Evolutionary conservation across 2,329 filamentous ascomycete species (phyloP), one percentile per base, ranked within the genome.

Genomic region (Trichoderma cornu-damae): DNA sequence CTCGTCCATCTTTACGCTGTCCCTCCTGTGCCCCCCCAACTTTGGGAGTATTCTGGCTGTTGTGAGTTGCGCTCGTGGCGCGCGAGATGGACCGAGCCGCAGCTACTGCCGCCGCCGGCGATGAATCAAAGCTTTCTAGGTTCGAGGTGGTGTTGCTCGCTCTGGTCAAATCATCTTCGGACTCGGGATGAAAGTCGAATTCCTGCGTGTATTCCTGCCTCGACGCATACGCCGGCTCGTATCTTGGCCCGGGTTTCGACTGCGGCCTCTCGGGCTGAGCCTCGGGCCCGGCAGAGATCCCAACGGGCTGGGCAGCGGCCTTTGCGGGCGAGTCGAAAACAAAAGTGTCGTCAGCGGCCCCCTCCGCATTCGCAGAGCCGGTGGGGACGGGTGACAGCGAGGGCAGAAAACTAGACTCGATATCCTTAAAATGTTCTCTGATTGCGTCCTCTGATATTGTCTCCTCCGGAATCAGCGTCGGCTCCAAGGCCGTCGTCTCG

Each of bases 391-490:
- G 83, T 6, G 83, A 86, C 5, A 81, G 67, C 5, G 78, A 76
- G 2, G 81, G 79, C 55, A 84, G 67, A 65, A 87, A 87, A 70
- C 84, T 87, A 32, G 84, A 86, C 66, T 87, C 84, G 61, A 86
- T 77, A 64, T 87, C 84, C 63, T 80, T 77, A 18, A 87, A 69
- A 65, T 86, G 82, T 56, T 78, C 77, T 60, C 77, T 75, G 18
- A 84, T 75, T 42, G 76, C 76, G 46, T 78, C 75, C 62, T 83
- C 80, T 42, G 77, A 77, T 40, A 81, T 67, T 3, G 79, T 80
- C 55, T 83, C 78, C 54, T 77, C 72, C 8, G 64, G 60, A 14
- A 50, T 62, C 12, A 62, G 61, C 26, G 67, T 72, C 20, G 68
- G 62, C 49, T 75, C 72, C 54, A 73, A 65, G 22, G 70, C 69